Evolutionary conservation across 75 land plant genomes (phyloP).

Genomic region (Pinus taeda): DNA sequence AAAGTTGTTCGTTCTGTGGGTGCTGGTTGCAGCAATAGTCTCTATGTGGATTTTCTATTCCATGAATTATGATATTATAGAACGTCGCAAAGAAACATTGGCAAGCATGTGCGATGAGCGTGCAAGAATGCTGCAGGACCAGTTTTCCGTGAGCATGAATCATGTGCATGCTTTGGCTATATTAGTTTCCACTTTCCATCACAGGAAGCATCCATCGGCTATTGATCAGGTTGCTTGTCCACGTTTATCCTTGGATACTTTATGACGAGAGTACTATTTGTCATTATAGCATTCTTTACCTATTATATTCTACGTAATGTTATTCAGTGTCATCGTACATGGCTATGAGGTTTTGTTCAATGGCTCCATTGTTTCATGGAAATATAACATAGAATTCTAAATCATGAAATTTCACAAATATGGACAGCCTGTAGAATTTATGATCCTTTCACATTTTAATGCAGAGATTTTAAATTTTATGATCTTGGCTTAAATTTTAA

Average conservation of each 20-base stretch:
- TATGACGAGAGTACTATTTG: neutral
- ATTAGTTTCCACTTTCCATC: slow-evolving; percentile 43
- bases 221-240: slow-evolving; percentile 35
- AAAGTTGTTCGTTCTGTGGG: slow-evolving; percentile 20
- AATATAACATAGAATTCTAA: neutral
- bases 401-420: neutral
- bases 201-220: slow-evolving; percentile 34
- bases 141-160: slow-evolving; percentile 49
- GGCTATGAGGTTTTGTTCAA: no score
- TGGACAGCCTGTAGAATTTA: neutral
- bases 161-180: slow-evolving; percentile 54
- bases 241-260: neutral
- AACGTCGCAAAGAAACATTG: slow-evolving; percentile 20
- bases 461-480: no score
- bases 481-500: neutral
- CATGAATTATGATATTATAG: slow-evolving; percentile 17
- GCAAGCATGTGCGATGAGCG: slow-evolving; percentile 53
- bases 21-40: slow-evolving; percentile 6
- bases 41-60: slow-evolving; percentile 10
- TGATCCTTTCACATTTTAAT: neutral
- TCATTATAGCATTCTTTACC: neutral
- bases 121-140: slow-evolving; percentile 56
- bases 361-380: no score
- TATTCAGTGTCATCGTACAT: no score
- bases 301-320: neutral